phyloP scores from a whole-genome alignment of 257 asterid species.

The Solanum appendiculatum region DNA sequence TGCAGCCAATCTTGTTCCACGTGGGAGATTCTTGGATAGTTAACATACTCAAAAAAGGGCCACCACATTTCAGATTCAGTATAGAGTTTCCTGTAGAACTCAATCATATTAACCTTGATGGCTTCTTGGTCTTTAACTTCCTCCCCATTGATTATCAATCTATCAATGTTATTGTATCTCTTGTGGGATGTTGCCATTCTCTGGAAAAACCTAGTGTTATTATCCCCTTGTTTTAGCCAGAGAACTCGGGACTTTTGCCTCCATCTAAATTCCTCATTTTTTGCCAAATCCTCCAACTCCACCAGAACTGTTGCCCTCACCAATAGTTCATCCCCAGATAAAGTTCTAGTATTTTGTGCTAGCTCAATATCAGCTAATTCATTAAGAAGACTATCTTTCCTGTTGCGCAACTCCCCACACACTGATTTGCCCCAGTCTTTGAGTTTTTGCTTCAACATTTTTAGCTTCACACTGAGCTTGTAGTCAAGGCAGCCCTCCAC shows the following conservation, averaged over 20 bases:
- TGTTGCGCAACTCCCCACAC: not conserved
- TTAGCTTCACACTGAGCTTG: not conserved
- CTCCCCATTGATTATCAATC: not conserved
- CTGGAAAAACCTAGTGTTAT: not conserved
- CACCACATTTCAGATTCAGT: not conserved
- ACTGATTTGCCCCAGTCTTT: not conserved
- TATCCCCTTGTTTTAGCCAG: not conserved
- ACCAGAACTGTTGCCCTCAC: not conserved
- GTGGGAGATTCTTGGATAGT: not conserved
- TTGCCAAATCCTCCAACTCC: not conserved
- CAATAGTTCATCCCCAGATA: too few relatives aligned
- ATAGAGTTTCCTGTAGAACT: not conserved
- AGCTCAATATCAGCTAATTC: not conserved
- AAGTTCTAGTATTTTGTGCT: not conserved
- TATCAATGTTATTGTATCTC: not conserved
- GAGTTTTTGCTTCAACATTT: not conserved
- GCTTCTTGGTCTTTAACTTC: too few relatives aligned
- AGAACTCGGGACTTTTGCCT: not conserved
- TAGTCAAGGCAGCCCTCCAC: not conserved
- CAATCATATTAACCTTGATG: not conserved
- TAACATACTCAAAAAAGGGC: not conserved
- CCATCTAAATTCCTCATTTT: not conserved
- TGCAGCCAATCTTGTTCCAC: not conserved
- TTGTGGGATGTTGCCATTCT: not conserved
- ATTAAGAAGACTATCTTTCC: not conserved